phyloP scores from a whole-genome alignment of 768 basidiomycete genomes.

The Cantharellus cinnabarinus region DNA sequence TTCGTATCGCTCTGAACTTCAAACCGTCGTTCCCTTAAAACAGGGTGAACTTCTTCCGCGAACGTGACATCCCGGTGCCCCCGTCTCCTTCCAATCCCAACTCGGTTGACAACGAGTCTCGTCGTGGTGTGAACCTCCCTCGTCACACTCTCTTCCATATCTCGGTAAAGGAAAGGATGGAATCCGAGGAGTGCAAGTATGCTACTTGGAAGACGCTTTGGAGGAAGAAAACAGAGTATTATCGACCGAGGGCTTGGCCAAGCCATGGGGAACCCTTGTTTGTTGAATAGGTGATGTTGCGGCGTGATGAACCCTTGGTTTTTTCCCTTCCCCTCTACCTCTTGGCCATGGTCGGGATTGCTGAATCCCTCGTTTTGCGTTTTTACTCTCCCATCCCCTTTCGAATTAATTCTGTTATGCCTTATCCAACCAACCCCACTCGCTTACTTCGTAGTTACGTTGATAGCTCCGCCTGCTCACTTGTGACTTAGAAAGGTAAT shows the following conservation, averaged over 20 bases:
- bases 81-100: not conserved
- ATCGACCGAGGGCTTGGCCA: not conserved
- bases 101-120: not conserved
- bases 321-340: not conserved
- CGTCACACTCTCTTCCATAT: slow-evolving; percentile 2
- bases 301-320: not conserved
- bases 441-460: no score
- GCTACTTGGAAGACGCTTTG: not conserved
- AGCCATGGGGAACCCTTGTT: not conserved
- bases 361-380: no score
- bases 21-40: not conserved
- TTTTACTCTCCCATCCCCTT: no score
- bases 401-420: no score
- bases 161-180: slow-evolving; percentile 6
- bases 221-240: not conserved
- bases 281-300: not conserved
- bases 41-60: not conserved
- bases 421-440: no score
- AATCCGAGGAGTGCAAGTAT: not conserved
- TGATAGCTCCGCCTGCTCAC: no score
- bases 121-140: not conserved
- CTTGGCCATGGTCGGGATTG: not conserved
- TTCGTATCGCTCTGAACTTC: not conserved
- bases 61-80: not conserved
- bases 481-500: no score